Evolutionary conservation across 2,329 filamentous ascomycete genomes (phyloP).

Genomic region (Trichoderma sp.): DNA sequence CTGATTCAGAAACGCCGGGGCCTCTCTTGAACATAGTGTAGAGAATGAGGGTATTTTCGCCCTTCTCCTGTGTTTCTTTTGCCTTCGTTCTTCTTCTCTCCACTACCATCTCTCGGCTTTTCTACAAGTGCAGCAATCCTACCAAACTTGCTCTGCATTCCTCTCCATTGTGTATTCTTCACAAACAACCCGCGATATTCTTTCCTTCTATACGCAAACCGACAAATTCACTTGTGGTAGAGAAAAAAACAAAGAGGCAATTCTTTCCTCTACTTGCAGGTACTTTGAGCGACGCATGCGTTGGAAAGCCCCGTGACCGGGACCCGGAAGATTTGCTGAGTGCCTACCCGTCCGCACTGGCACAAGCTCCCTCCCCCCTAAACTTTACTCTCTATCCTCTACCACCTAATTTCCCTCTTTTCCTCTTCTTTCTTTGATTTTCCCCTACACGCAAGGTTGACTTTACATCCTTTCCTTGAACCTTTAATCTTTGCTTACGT

Average conservation of each 20-base stretch:
- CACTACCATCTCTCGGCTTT: background rate
- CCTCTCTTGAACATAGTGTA: background rate
- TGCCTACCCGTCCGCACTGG: slow-evolving; percentile 5
- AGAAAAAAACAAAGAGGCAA: background rate
- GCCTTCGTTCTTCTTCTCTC: background rate
- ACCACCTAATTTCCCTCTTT: background rate
- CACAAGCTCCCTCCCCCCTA: background rate
- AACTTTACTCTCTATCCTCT: background rate
- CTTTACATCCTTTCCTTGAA: too few species aligned
- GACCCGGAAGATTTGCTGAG: background rate
- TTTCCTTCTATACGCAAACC: background rate
- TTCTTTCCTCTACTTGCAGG: background rate
- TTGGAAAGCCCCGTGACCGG: slow-evolving; percentile 10
- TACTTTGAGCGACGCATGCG: background rate
- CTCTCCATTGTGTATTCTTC: background rate
- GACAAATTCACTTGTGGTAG: background rate
- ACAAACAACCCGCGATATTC: background rate
- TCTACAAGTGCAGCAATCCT: background rate
- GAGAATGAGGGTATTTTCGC: background rate
- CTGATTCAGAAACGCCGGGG: slow-evolving; percentile 18
- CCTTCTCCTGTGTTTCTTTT: background rate
- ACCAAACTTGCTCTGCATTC: background rate
- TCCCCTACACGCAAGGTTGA: background rate
- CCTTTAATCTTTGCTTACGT: background rate
- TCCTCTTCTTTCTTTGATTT: background rate